Conservation (phyloP, 768 basidiomycete genomes). For the Boletus edulis region DNA sequence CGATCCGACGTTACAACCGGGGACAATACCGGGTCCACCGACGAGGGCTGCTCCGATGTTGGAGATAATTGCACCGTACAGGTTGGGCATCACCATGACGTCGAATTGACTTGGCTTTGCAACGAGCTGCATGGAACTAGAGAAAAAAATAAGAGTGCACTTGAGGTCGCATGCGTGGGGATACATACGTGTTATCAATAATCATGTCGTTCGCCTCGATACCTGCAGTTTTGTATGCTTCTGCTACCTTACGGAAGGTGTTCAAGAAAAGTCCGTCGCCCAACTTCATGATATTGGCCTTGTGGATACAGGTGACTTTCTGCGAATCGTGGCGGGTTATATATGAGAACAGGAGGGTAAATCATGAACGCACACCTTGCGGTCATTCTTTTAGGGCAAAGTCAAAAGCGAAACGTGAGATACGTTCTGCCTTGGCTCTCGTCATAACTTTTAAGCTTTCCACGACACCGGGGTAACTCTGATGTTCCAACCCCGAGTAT, state of each 20-base stretch:
- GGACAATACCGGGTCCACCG: conserved; percentile 96
- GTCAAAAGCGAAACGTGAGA: conserved; percentile 96
- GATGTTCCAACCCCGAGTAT: conserved; percentile 98
- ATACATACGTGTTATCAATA: conserved; percentile 89
- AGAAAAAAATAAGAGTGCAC: conserved; percentile 3
- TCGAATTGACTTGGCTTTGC: conserved; percentile 95
- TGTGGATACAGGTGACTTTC: conserved; percentile 99
- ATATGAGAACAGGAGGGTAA: neutral
- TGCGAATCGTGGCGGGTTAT: conserved; percentile 29
- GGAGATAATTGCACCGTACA: conserved; percentile 96
- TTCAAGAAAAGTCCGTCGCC: conserved; percentile 99
- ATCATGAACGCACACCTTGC: conserved; percentile 62
- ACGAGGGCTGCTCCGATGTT: conserved; percentile 99
- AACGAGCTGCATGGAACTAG: conserved; percentile 98
- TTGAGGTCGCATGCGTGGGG: neutral
- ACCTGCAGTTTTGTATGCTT: conserved; percentile 92
- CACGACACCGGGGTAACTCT: conserved; percentile 97
- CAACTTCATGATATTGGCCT: conserved; percentile 99
- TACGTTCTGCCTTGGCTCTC: conserved; percentile 91
- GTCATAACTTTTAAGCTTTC: conserved; percentile 98
- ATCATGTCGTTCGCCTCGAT: conserved; percentile 98
- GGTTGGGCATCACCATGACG: conserved; percentile 99
- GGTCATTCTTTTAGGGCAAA: conserved; percentile 97
- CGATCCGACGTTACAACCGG: conserved; percentile 96
- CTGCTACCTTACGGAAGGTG: conserved; percentile 94